Conservation (phyloP, 805 yeast species). For the Diddensiella santjacobensis region DNA sequence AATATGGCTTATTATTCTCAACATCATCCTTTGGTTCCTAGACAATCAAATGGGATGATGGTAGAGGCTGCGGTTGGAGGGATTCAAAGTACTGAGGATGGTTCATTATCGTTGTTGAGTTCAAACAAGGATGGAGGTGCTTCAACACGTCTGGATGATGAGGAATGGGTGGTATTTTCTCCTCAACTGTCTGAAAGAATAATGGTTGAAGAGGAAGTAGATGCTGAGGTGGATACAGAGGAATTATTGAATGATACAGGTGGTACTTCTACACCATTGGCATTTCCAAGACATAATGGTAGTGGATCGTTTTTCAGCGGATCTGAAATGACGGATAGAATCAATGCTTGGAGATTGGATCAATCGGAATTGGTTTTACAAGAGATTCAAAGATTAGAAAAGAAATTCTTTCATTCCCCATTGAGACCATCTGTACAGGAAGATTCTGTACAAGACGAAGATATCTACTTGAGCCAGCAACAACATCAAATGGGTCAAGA, state of each 20-base stretch:
- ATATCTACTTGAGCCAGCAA: not conserved
- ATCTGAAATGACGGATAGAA: conserved; percentile 34
- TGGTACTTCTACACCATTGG: conserved; percentile 26
- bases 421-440: conserved; percentile 7
- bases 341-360: conserved; percentile 40
- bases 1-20: conserved; percentile 16
- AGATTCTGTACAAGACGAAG: not conserved
- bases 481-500: not conserved
- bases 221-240: conserved; percentile 12
- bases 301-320: conserved; percentile 30
- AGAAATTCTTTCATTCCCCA: conserved; percentile 1
- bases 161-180: conserved; percentile 39
- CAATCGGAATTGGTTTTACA: conserved; percentile 33
- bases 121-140: conserved; percentile 3
- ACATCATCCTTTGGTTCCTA: conserved; percentile 20
- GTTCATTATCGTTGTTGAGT: conserved; percentile 5
- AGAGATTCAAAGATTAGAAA: conserved; percentile 26
- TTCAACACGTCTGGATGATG: conserved; percentile 17
- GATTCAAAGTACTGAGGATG: not conserved
- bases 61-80: conserved; percentile 4
- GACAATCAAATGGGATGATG: not conserved
- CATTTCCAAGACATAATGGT: conserved; percentile 36
- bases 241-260: not conserved
- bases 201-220: conserved; percentile 11
- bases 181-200: conserved; percentile 26